phyloP scores from a whole-genome alignment of 1,284 basidiomycete genomes.

The Heterobasidion parviporum region DNA sequence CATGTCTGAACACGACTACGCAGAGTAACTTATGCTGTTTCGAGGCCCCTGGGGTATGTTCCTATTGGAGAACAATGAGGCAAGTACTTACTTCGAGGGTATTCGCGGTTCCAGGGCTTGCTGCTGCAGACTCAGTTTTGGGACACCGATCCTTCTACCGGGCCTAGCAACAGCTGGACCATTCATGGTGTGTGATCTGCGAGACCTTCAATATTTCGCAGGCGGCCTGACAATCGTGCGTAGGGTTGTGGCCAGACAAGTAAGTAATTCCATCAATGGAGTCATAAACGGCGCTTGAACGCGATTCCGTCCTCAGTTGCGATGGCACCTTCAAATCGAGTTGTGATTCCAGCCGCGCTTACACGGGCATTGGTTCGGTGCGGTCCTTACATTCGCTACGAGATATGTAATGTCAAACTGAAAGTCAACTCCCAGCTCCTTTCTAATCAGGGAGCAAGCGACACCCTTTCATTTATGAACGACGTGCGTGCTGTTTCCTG shows the following conservation, averaged over 20 bases:
- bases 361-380: constrained; percentile 16
- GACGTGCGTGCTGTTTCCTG: constrained; percentile 22
- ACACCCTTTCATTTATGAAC: constrained; percentile 64
- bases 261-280: constrained; percentile 7
- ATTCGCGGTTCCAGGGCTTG: constrained; percentile 35
- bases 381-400: constrained; percentile 19
- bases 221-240: constrained; percentile 42
- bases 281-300: background rate
- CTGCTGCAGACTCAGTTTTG: constrained; percentile 65
- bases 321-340: constrained; percentile 3
- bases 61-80: background rate
- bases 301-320: background rate
- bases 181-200: constrained; percentile 49
- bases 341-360: constrained; percentile 4
- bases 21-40: constrained; percentile 24
- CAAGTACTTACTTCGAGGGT: background rate
- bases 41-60: constrained; percentile 24
- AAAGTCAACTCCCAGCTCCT: constrained; percentile 42
- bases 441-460: constrained; percentile 44
- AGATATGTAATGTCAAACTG: background rate
- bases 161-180: constrained; percentile 64
- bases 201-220: background rate
- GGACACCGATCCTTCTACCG: constrained; percentile 55
- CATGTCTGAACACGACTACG: constrained; percentile 26
- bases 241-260: constrained; percentile 5